These are phyloP conservation scores for Ophiocordyceps australis DNA, from an alignment of 2,329 filamentous ascomycete genomes.

Conservation along the genomic window DNA sequence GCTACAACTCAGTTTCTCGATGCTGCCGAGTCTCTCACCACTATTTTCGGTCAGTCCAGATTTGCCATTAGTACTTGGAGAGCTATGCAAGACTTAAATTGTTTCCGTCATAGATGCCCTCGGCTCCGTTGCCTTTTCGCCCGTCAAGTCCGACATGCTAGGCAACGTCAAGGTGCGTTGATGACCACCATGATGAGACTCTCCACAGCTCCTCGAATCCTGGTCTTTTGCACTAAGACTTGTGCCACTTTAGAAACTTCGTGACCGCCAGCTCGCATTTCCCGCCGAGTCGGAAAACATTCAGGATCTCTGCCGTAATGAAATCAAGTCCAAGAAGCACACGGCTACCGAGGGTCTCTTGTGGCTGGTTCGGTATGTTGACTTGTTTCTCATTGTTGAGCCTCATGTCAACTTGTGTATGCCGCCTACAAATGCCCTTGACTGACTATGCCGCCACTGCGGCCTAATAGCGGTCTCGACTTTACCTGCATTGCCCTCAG, in stretches of 20 bases:
- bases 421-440: too few relatives aligned
- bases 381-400: not conserved
- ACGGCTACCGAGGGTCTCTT: conserved; percentile 74
- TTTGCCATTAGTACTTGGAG: not conserved
- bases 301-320: conserved; percentile 70
- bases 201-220: not conserved
- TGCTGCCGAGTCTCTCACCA: conserved; percentile 70
- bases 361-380: conserved; percentile 67
- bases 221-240: too few relatives aligned
- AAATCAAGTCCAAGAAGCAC: conserved; percentile 82
- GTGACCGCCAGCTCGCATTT: conserved; percentile 60
- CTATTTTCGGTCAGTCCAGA: conserved; percentile 55
- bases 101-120: conserved; percentile 45
- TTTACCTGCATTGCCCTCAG: conserved; percentile 79
- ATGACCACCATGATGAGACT: not conserved
- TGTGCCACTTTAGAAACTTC: conserved; percentile 81
- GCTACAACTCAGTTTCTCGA: conserved; percentile 78
- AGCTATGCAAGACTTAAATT: too few relatives aligned
- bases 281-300: conserved; percentile 67
- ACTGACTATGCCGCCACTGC: not conserved
- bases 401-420: too few relatives aligned
- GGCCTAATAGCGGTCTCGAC: conserved; percentile 55
- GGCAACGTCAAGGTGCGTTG: conserved; percentile 70
- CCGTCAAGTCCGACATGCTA: conserved; percentile 80
- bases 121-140: conserved; percentile 60